Conservation (phyloP, 2,329 filamentous ascomycete genomes). For the Canariomyces notabilis region DNA sequence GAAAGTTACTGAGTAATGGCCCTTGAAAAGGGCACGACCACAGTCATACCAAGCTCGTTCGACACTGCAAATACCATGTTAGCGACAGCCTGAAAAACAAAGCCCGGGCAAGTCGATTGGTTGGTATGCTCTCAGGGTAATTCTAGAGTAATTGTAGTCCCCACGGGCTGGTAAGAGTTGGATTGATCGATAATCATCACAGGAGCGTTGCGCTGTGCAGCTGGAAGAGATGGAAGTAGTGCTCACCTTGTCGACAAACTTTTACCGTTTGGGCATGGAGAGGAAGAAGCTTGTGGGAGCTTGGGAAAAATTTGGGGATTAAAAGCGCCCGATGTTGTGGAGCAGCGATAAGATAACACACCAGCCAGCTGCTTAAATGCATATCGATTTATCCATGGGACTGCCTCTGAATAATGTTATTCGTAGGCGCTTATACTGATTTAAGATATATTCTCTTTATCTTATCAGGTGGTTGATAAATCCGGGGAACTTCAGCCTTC, state of each 20-base stretch:
- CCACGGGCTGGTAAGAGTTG: constrained; percentile 58
- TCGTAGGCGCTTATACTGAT: too few relatives aligned
- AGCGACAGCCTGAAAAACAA: constrained; percentile 14
- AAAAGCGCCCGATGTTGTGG: constrained; percentile 17
- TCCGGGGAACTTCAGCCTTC: too few relatives aligned
- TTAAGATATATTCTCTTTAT: too few relatives aligned
- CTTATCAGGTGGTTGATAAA: too few relatives aligned
- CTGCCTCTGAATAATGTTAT: too few relatives aligned
- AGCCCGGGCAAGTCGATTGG: constrained; percentile 13
- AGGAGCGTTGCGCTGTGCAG: constrained; percentile 26
- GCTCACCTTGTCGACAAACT: constrained; percentile 27
- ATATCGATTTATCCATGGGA: too few relatives aligned
- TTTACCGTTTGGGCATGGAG: constrained; percentile 14
- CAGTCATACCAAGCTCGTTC: constrained; percentile 12
- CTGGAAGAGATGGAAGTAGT: constrained; percentile 1
- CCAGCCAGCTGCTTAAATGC: background rate
- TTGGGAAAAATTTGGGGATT: constrained; percentile 22
- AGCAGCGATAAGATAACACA: constrained; percentile 19
- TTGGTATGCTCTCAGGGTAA: constrained; percentile 49
- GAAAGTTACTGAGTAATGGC: background rate
- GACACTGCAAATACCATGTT: constrained; percentile 19
- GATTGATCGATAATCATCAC: constrained; percentile 56
- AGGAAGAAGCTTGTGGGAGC: constrained; percentile 19
- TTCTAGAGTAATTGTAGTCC: constrained; percentile 49
- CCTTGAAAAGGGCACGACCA: background rate